Conservation (phyloP, 2,329 filamentous ascomycete genomes). For the Dryadomyces sulphureus region DNA sequence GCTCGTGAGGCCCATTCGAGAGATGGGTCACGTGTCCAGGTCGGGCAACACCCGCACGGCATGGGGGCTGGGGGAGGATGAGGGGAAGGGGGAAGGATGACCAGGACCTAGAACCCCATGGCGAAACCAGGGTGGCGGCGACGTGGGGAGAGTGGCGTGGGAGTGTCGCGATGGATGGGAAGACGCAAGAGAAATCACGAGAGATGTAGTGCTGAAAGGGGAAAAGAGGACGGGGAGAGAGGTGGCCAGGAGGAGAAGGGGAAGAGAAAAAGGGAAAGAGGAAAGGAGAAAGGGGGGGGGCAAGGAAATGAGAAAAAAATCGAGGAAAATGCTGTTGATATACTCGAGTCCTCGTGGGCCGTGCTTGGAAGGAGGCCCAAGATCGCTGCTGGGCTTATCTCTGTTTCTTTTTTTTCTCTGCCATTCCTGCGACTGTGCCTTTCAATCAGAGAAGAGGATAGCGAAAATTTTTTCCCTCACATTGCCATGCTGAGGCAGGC, state of each 20-base stretch:
- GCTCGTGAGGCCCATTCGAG: no score
- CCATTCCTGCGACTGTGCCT: background rate
- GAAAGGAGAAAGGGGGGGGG: background rate
- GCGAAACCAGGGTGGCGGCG: background rate
- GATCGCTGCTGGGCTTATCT: background rate
- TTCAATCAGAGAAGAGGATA: constrained; percentile 3
- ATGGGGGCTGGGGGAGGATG: no score
- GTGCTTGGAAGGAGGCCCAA: background rate
- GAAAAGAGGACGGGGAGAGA: background rate
- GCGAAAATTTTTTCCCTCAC: constrained; percentile 3
- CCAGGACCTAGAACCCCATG: no score
- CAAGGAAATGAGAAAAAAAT: no score
- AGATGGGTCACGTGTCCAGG: no score
- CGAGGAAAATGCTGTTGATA: no score
- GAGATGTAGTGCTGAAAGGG: background rate
- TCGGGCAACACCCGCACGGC: no score
- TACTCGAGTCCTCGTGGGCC: no score
- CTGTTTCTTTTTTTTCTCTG: background rate
- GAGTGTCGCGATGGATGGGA: background rate
- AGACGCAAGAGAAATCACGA: background rate
- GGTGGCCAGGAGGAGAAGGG: background rate
- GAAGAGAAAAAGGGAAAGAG: background rate
- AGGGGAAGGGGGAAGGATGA: no score
- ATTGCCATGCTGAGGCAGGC: background rate
- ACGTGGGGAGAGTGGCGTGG: background rate